These are phyloP conservation scores for Quercus lobata DNA, from an alignment of 331 rosid genomes.

Conservation along the genomic window DNA sequence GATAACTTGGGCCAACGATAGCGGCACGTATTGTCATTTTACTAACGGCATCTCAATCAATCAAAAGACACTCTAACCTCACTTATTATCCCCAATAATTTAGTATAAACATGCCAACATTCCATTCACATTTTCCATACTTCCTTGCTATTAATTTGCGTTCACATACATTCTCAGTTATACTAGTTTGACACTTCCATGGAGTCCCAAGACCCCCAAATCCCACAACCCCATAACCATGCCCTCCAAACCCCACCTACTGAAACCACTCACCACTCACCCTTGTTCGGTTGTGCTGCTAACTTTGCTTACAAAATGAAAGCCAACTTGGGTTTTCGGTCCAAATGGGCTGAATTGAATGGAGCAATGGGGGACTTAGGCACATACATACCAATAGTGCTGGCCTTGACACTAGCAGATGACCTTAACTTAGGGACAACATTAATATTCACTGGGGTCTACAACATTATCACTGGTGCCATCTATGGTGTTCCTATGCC, in stretches of 20 bases:
- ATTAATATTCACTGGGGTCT: slow-evolving; percentile 69
- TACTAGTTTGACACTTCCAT: slow-evolving; percentile 15
- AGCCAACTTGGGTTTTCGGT: slow-evolving; percentile 48
- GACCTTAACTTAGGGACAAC: slow-evolving; percentile 80
- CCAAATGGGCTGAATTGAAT: slow-evolving; percentile 72
- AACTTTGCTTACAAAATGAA: slow-evolving; percentile 34
- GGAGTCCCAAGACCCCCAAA: slow-evolving; percentile 30
- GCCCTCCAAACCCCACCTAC: slow-evolving; percentile 21
- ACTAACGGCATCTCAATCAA: background rate
- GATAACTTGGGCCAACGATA: background rate
- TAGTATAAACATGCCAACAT: background rate
- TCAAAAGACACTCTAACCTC: background rate
- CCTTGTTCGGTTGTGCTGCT: slow-evolving; percentile 10
- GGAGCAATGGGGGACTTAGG: slow-evolving; percentile 94
- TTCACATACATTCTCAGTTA: background rate
- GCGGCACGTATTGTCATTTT: background rate
- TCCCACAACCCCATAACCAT: slow-evolving; percentile 16
- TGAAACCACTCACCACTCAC: background rate
- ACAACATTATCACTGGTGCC: slow-evolving; percentile 73
- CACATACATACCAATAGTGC: slow-evolving; percentile 78
- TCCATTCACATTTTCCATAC: background rate
- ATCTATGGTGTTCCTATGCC: slow-evolving; percentile 96
- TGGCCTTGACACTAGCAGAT: slow-evolving; percentile 62
- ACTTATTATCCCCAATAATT: background rate
- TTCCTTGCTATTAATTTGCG: background rate